Conservation (phyloP, 2,329 filamentous ascomycete genomes). For the Colletotrichum sp. region DNA sequence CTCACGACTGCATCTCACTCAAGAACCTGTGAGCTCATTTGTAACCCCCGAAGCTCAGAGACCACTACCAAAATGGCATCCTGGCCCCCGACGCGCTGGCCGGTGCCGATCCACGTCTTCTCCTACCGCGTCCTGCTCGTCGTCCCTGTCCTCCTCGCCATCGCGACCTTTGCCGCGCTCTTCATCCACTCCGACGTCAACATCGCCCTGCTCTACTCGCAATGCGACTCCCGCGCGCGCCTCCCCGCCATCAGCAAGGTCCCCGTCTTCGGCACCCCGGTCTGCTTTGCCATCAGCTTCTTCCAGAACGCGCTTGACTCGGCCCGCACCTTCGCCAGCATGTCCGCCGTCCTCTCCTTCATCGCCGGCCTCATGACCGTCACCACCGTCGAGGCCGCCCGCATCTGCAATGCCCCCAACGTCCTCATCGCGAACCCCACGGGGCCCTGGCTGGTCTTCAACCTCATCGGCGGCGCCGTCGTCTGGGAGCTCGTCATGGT, state of each 20-base stretch:
- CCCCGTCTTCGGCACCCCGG: constrained; percentile 48
- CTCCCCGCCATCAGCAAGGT: constrained; percentile 49
- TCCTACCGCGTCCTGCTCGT: constrained; percentile 57
- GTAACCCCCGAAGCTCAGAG: rapidly evolving
- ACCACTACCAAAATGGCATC: background rate
- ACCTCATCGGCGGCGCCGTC: constrained; percentile 53
- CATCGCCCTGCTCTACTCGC: constrained; percentile 56
- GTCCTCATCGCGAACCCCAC: constrained; percentile 42
- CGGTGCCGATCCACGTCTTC: constrained; percentile 57
- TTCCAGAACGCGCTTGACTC: constrained; percentile 49
- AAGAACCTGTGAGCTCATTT: background rate
- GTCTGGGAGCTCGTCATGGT: constrained; percentile 58
- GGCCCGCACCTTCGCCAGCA: constrained; percentile 42
- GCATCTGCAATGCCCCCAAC: constrained; percentile 43
- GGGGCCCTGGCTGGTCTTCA: constrained; percentile 51
- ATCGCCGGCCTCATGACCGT: constrained; percentile 54
- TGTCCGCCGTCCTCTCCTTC: constrained; percentile 48
- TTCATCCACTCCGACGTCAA: constrained; percentile 55
- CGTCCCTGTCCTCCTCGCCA: constrained; percentile 51
- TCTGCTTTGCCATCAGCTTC: constrained; percentile 57
- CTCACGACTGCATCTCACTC: background rate
- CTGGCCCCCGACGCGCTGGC: constrained; percentile 25
- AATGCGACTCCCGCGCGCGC: constrained; percentile 54
- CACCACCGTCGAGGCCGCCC: constrained; percentile 53
- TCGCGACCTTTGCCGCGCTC: constrained; percentile 45